These are phyloP conservation scores for Thalassiosira mediterranea DNA, from an alignment of 352 stramenopile species.

Conservation along the genomic window DNA sequence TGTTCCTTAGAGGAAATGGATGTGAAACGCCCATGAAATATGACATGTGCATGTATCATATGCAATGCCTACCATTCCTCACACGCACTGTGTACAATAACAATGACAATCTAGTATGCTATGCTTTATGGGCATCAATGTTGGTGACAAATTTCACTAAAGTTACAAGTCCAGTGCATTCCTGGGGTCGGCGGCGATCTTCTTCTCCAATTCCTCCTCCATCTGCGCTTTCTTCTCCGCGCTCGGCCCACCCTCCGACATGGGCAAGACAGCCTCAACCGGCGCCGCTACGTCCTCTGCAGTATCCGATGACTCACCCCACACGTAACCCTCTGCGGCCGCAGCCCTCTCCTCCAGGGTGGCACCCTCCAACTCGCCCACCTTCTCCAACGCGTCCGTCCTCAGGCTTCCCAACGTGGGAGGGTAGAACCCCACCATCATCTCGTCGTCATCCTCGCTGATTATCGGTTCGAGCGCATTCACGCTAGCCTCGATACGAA, in stretches of 20 bases:
- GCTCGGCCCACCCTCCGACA: neutral
- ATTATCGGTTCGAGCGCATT: conserved; percentile 74
- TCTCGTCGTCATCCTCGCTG: conserved; percentile 62
- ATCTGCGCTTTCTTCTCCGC: conserved; percentile 12
- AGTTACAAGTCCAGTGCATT: conserved; percentile 58
- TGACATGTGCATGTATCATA: no score
- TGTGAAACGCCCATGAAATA: no score
- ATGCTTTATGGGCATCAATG: no score
- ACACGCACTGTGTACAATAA: no score
- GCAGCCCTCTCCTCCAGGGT: conserved; percentile 41
- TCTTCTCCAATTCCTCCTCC: conserved; percentile 42
- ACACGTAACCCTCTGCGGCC: conserved; percentile 43
- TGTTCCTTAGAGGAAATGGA: no score
- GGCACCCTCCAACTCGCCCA: conserved; percentile 67
- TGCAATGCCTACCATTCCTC: no score
- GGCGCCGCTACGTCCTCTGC: conserved; percentile 1
- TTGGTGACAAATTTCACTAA: no score
- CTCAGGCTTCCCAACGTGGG: conserved; percentile 72
- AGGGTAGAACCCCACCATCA: conserved; percentile 76
- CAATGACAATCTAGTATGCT: no score
- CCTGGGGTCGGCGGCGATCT: conserved; percentile 49
- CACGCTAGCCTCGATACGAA: conserved; percentile 75
- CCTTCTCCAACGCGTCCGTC: conserved; percentile 76
- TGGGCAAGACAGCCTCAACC: conserved; percentile 13
- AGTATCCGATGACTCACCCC: neutral